A percentile compares a stretch with the other conserved stretches of the same genome.
Conservation (phyloP, 1,284 basidiomycete genomes). For the Papiliotrema fonsecae region DNA sequence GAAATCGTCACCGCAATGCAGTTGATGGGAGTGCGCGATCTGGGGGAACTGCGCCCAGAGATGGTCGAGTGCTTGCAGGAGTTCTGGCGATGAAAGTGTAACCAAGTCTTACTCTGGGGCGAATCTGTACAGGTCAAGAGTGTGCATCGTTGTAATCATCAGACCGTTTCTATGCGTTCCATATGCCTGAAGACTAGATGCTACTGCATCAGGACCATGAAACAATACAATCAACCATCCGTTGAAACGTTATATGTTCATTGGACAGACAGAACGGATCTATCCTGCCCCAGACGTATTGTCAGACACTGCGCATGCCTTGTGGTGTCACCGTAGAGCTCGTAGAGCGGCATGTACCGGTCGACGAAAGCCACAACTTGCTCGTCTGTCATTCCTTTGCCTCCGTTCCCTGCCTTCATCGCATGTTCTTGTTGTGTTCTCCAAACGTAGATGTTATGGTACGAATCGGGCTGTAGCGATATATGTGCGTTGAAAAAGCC, state of each 20-base stretch:
- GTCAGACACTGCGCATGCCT: too few species aligned
- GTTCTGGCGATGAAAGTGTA: conserved; percentile 19
- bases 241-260: too few species aligned
- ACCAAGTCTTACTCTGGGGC: too few species aligned
- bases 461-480: neutral
- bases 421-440: neutral
- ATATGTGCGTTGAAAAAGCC: neutral
- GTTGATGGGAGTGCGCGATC: conserved; percentile 29
- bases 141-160: too few species aligned
- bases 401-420: neutral
- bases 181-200: too few species aligned
- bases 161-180: too few species aligned
- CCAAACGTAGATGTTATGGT: neutral
- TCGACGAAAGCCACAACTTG: neutral
- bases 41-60: conserved; percentile 34
- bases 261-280: too few species aligned
- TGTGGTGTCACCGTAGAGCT: neutral
- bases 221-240: too few species aligned
- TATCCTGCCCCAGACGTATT: too few species aligned
- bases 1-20: conserved; percentile 40
- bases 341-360: neutral
- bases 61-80: conserved; percentile 38
- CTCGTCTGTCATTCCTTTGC: neutral
- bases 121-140: too few species aligned
- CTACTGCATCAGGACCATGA: too few species aligned